Evolutionary conservation across 2,329 filamentous ascomycete species (phyloP).

Genomic region (Gaeumannomyces sp.): DNA sequence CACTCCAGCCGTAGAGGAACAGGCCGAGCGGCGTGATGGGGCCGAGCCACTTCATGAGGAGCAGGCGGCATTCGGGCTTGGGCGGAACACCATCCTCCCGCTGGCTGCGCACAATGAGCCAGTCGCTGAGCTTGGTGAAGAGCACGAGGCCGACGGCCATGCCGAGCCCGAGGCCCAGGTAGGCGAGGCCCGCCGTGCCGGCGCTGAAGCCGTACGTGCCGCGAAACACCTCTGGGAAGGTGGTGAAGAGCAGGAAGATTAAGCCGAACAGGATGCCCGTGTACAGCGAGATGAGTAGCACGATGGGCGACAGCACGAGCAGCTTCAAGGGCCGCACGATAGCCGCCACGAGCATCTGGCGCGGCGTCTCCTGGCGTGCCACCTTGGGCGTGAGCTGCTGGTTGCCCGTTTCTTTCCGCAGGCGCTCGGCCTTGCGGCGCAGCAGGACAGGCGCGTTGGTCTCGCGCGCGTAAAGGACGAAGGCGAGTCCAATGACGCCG

Average conservation of each 20-base stretch:
- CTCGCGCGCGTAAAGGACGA: not conserved
- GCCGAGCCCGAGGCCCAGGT: slow-evolving; percentile 40
- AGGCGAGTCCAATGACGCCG: not conserved
- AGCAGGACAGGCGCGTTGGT: slow-evolving; percentile 1
- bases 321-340: slow-evolving; percentile 39
- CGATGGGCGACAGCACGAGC: slow-evolving; percentile 41
- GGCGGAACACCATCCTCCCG: not conserved
- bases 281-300: slow-evolving; percentile 41
- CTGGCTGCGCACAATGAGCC: not conserved
- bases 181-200: slow-evolving; percentile 41
- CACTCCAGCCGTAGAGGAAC: slow-evolving; percentile 33
- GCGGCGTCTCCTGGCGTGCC: not conserved
- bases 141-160: slow-evolving; percentile 32
- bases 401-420: not conserved
- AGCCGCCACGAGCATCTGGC: not conserved
- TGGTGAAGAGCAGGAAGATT: slow-evolving; percentile 46
- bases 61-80: not conserved
- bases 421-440: slow-evolving; percentile 2
- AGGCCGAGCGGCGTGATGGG: slow-evolving; percentile 28
- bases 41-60: slow-evolving; percentile 11
- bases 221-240: slow-evolving; percentile 30
- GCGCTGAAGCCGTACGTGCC: slow-evolving; percentile 39
- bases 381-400: too few relatives aligned
- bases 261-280: slow-evolving; percentile 46
- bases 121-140: slow-evolving; percentile 3